These are phyloP conservation scores for Kitagawia praeruptora DNA, from an alignment of 129 eudicot species.

Conservation along the genomic window DNA sequence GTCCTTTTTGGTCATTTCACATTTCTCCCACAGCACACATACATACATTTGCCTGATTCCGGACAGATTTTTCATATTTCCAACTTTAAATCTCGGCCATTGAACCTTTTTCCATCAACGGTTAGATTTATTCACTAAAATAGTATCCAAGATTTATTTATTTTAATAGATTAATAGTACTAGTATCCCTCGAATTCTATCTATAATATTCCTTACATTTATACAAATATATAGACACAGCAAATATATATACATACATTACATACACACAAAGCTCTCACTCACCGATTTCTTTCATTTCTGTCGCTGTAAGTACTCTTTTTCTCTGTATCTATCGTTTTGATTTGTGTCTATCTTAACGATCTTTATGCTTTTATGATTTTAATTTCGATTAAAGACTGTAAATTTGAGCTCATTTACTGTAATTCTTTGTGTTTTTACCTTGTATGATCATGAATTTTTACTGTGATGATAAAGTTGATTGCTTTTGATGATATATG, in stretches of 20 bases:
- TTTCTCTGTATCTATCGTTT: neutral
- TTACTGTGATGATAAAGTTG: too few relatives aligned
- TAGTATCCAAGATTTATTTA: too few relatives aligned
- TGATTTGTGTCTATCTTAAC: neutral
- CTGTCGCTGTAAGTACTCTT: neutral
- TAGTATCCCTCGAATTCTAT: too few relatives aligned
- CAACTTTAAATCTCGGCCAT: neutral
- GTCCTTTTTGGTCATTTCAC: neutral
- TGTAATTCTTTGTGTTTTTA: neutral
- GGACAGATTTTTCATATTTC: neutral
- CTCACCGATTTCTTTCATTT: neutral
- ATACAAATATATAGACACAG: neutral
- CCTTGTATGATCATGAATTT: slow-evolving; percentile 6
- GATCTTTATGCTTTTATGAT: neutral
- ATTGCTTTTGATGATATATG: neutral
- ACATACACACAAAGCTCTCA: neutral
- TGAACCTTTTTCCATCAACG: neutral
- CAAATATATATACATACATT: neutral
- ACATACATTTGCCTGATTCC: neutral
- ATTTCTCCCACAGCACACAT: neutral
- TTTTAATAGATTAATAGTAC: too few relatives aligned
- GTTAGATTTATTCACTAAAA: neutral
- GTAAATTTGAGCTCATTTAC: neutral
- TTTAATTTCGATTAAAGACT: neutral
- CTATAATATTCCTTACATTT: neutral